These are phyloP conservation scores for Cornus suecica DNA, from an alignment of 148 eudicot genomes.

Conservation along the genomic window DNA sequence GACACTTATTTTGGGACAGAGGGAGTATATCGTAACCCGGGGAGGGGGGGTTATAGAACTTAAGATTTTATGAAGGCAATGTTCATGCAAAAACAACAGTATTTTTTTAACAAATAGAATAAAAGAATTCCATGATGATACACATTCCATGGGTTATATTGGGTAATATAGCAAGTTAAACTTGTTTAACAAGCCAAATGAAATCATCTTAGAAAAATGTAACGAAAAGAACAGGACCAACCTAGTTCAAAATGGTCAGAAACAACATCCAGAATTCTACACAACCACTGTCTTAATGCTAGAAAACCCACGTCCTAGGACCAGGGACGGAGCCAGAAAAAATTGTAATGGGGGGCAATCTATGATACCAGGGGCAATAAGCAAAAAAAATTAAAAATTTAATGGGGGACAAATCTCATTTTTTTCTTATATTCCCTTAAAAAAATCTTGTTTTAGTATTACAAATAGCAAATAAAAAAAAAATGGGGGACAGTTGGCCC, in stretches of 20 bases:
- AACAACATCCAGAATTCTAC: background rate
- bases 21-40: too few species aligned
- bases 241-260: background rate
- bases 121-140: background rate
- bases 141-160: background rate
- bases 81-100: background rate
- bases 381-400: too few species aligned
- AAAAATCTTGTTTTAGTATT: too few species aligned
- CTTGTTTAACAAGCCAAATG: conserved; percentile 1
- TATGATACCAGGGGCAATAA: too few species aligned
- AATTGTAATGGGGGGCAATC: too few species aligned
- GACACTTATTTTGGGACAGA: too few species aligned
- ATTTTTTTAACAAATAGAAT: background rate
- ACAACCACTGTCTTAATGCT: background rate
- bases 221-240: background rate
- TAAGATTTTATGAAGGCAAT: background rate
- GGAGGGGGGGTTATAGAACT: background rate
- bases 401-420: too few species aligned
- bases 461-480: too few species aligned
- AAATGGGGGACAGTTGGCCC: too few species aligned
- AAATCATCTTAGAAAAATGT: background rate
- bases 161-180: background rate
- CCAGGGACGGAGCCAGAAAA: too few species aligned
- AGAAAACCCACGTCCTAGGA: background rate
- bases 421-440: too few species aligned